A percentile compares a stretch with the other conserved stretches of the same genome.
Evolutionary conservation across 176 grass and related monocot genomes (phyloP).

Genomic region (Bothriochloa decipiens): DNA sequence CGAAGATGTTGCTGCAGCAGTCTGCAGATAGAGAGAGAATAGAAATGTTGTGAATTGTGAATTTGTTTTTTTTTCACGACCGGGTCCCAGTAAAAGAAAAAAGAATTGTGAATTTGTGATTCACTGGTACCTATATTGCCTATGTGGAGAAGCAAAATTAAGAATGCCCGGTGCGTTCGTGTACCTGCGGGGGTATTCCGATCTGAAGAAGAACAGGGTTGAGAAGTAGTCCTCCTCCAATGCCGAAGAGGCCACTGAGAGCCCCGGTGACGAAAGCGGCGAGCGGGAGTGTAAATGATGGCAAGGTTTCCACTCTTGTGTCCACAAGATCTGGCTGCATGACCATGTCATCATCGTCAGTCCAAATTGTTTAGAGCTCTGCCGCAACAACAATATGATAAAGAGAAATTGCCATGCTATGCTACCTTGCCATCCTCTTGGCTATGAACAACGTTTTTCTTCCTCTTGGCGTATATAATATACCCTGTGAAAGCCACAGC

Average conservation of each 20-base stretch:
- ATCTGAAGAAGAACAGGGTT: conserved; percentile 89
- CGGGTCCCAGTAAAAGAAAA: too few relatives aligned
- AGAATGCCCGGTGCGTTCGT: not conserved
- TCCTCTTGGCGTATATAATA: conserved; percentile 63
- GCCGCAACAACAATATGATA: not conserved
- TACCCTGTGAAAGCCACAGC: conserved; percentile 71
- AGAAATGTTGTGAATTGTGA: too few relatives aligned
- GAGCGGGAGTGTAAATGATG: conserved; percentile 47
- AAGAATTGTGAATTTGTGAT: too few relatives aligned
- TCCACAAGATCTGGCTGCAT: conserved; percentile 26
- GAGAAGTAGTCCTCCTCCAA: conserved; percentile 76
- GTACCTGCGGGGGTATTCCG: conserved; percentile 70
- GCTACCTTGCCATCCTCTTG: conserved; percentile 46
- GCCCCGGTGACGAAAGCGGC: conserved; percentile 68
- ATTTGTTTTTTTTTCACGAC: too few relatives aligned
- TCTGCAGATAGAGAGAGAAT: too few relatives aligned
- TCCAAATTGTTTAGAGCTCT: not conserved
- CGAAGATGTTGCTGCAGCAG: conserved; percentile 63
- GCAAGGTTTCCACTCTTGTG: conserved; percentile 35
- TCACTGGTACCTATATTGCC: not conserved
- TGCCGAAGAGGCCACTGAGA: conserved; percentile 87
- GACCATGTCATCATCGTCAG: not conserved
- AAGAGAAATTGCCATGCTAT: not conserved
- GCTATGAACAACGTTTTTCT: conserved; percentile 23
- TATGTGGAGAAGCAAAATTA: not conserved